A percentile compares a stretch with the other conserved stretches of the same genome.
These are phyloP conservation scores for Alternaria viburni DNA, from an alignment of 2,329 filamentous ascomycete genomes.

Conservation along the genomic window DNA sequence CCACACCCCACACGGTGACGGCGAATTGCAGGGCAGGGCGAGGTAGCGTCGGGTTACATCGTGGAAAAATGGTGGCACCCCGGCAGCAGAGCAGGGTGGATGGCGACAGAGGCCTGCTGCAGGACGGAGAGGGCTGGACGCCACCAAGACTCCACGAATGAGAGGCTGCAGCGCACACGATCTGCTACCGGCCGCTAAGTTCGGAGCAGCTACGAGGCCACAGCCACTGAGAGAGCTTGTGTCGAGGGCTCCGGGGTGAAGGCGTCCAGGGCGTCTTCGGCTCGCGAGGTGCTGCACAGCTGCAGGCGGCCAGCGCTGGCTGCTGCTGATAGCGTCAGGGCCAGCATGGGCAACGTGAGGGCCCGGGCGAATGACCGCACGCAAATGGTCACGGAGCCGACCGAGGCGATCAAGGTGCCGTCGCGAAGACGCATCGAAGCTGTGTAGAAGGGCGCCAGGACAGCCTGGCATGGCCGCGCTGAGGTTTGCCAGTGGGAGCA, in stretches of 20 bases:
- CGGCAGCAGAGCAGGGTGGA: constrained; percentile 28
- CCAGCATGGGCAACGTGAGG: constrained; percentile 20
- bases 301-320: constrained; percentile 23
- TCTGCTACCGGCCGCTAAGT: constrained; percentile 43
- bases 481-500: constrained; percentile 24
- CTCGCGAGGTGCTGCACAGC: constrained; percentile 31
- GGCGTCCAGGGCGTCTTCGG: constrained; percentile 34
- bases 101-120: constrained; percentile 38
- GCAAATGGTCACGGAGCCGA: constrained; percentile 39
- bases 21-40: constrained; percentile 40
- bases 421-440: constrained; percentile 45
- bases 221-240: constrained; percentile 38
- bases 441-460: constrained; percentile 35
- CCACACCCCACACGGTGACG: constrained; percentile 44
- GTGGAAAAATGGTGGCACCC: constrained; percentile 32
- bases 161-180: constrained; percentile 22
- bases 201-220: constrained; percentile 37
- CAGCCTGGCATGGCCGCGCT: constrained; percentile 23
- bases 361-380: constrained; percentile 30
- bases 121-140: constrained; percentile 45
- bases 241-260: constrained; percentile 19
- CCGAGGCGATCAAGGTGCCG: constrained; percentile 36
- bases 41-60: constrained; percentile 48
- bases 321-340: constrained; percentile 40
- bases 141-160: constrained; percentile 39